Percentiles rank a stretch among this genome's conserved stretches.
These are phyloP conservation scores for Apophysomyces elegans DNA, from an alignment of 371 early-diverging fungal species.

Conservation along the genomic window DNA sequence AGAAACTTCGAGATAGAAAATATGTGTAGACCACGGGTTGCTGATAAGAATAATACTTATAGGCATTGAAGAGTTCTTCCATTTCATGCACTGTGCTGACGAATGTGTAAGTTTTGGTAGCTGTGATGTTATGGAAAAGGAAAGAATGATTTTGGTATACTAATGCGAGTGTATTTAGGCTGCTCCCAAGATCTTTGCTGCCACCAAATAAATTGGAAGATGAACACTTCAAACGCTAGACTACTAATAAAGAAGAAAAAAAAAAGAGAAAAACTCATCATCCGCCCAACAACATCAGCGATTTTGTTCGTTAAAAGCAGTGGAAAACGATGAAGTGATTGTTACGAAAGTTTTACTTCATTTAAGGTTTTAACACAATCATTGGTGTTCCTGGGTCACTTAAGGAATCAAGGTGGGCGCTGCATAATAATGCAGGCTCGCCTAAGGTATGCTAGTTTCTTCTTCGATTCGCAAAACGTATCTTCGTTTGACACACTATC, in stretches of 20 bases:
- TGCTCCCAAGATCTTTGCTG: constrained; percentile 57
- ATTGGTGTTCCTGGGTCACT: too few species aligned
- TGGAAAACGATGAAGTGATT: too few species aligned
- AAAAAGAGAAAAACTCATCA: neutral
- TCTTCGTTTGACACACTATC: too few species aligned
- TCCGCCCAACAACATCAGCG: neutral
- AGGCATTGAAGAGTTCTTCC: constrained; percentile 67
- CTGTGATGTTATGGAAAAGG: neutral
- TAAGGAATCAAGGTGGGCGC: too few species aligned
- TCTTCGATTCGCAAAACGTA: too few species aligned
- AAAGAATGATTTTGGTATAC: neutral
- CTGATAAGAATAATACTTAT: constrained; percentile 6
- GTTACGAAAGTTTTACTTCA: too few species aligned
- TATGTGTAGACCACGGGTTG: neutral
- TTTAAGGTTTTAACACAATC: too few species aligned
- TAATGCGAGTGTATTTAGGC: constrained; percentile 28
- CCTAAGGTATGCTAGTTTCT: too few species aligned
- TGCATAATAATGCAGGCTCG: too few species aligned
- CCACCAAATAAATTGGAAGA: constrained; percentile 37
- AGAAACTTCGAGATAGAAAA: neutral
- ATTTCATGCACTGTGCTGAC: constrained; percentile 63
- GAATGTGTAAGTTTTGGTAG: constrained; percentile 51
- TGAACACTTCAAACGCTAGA: constrained; percentile 3
- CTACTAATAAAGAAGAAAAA: constrained; percentile 4
- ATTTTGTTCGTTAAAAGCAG: neutral